Percentiles rank a stretch among this genome's conserved stretches.
phyloP scores from a whole-genome alignment of 164 flowering plant species.

The Piper betle region DNA sequence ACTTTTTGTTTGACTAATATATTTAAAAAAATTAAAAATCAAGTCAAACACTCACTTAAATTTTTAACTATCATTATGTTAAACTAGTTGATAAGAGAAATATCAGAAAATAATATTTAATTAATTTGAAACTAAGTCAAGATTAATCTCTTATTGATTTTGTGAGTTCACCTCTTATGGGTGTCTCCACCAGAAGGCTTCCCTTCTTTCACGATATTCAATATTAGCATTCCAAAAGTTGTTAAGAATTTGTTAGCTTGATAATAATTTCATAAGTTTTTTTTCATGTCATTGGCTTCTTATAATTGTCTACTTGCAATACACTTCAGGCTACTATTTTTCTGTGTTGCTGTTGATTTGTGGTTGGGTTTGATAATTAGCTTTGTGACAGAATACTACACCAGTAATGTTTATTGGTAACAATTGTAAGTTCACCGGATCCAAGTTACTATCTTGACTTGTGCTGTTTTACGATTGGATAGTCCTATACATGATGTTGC shows the following conservation, averaged over 20 bases:
- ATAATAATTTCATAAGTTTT: background rate
- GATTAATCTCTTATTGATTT: too few relatives aligned
- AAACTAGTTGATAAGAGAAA: too few relatives aligned
- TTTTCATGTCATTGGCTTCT: background rate
- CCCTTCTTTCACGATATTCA: slow-evolving; percentile 26
- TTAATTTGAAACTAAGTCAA: too few relatives aligned
- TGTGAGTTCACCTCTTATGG: too few relatives aligned
- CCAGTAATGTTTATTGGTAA: slow-evolving; percentile 14
- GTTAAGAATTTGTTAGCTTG: slow-evolving; percentile 37
- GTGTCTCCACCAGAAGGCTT: too few relatives aligned
- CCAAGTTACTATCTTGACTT: background rate
- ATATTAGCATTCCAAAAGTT: slow-evolving; percentile 33
- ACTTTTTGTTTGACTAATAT: too few relatives aligned
- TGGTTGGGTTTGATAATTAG: slow-evolving; percentile 12
- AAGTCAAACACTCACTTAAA: too few relatives aligned
- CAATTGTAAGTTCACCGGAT: background rate
- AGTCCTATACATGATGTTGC: slow-evolving; percentile 57
- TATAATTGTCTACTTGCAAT: background rate
- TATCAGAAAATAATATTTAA: too few relatives aligned
- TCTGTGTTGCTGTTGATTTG: slow-evolving; percentile 10
- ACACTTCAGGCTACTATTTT: slow-evolving; percentile 5
- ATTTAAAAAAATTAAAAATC: too few relatives aligned
- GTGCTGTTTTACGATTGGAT: slow-evolving; percentile 3
- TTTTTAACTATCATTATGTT: too few relatives aligned
- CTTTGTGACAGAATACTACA: slow-evolving; percentile 9